These are phyloP conservation scores for Cyclospora cayetanensis DNA, from an alignment of 169 alveolate genomes.

Conservation along the genomic window DNA sequence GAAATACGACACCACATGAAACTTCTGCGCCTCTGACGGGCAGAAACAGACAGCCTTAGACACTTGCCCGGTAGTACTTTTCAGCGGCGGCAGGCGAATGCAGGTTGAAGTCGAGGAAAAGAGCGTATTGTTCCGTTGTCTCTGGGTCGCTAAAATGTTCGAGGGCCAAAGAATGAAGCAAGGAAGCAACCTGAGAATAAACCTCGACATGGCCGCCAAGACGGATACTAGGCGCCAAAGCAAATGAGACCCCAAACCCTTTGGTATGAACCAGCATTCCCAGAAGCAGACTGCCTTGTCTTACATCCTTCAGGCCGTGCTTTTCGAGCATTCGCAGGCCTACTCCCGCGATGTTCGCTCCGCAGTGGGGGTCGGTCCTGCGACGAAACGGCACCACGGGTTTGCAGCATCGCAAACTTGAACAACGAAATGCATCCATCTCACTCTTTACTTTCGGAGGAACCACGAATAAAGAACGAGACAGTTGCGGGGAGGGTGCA, in stretches of 20 bases:
- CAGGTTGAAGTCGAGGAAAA: constrained; percentile 47
- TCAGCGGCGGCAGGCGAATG: neutral
- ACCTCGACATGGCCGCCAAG: neutral
- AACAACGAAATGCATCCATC: too few species aligned
- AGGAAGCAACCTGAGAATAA: neutral
- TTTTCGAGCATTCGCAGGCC: neutral
- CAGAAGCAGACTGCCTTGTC: neutral
- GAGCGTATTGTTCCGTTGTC: neutral
- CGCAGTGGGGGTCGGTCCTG: constrained; percentile 24
- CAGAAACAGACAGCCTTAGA: too few species aligned
- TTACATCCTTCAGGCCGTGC: neutral
- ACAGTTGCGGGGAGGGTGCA: too few species aligned
- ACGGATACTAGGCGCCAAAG: neutral
- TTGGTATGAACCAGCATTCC: neutral
- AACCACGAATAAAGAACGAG: too few species aligned
- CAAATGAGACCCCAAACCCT: neutral
- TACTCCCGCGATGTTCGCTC: neutral
- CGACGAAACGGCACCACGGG: too few species aligned
- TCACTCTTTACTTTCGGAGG: too few species aligned
- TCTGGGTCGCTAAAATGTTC: neutral
- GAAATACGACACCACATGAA: too few species aligned
- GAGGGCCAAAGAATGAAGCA: neutral
- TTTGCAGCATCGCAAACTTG: too few species aligned
- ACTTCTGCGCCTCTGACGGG: too few species aligned
- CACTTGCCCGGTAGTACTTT: neutral